phyloP scores from a whole-genome alignment of 495 filamentous ascomycete species.

The Cryomyces minteri region DNA sequence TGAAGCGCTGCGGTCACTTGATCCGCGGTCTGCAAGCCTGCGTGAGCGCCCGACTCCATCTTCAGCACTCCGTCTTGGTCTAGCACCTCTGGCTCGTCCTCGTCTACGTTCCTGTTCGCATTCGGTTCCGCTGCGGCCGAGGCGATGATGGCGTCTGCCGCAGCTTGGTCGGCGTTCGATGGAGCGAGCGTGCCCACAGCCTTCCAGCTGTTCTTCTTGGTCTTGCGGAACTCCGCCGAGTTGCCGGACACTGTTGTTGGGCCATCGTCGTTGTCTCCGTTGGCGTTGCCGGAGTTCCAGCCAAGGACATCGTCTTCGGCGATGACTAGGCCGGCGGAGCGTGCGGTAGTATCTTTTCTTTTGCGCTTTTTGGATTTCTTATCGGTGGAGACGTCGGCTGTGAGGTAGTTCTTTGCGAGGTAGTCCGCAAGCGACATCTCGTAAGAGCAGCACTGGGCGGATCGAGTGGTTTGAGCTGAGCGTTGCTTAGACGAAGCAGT shows the following conservation, averaged over 20 bases:
- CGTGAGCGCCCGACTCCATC: slow-evolving; percentile 75
- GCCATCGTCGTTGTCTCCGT: slow-evolving; percentile 27
- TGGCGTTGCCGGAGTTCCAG: slow-evolving; percentile 30
- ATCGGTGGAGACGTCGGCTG: slow-evolving; percentile 50
- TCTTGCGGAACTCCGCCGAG: slow-evolving; percentile 49
- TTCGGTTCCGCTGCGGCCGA: slow-evolving; percentile 47
- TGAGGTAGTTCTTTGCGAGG: slow-evolving; percentile 88
- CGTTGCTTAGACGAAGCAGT: too few species aligned
- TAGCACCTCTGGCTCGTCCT: slow-evolving; percentile 23
- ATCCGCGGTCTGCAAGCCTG: slow-evolving; percentile 67
- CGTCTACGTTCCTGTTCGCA: slow-evolving; percentile 19
- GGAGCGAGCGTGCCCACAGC: slow-evolving; percentile 37
- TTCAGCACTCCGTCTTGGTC: slow-evolving; percentile 22
- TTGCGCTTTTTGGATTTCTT: slow-evolving; percentile 82
- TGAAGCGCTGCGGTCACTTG: slow-evolving; percentile 61
- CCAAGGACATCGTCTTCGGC: slow-evolving; percentile 75
- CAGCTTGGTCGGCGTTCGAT: slow-evolving; percentile 34
- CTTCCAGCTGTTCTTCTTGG: slow-evolving; percentile 67
- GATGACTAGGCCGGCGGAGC: slow-evolving; percentile 51
- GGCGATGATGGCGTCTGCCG: slow-evolving; percentile 70
- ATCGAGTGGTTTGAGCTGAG: too few species aligned
- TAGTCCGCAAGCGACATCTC: slow-evolving; percentile 67
- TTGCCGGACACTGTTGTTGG: background rate
- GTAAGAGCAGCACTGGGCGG: too few species aligned
- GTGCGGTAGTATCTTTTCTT: slow-evolving; percentile 26